A percentile compares a stretch with the other conserved stretches of the same genome.
Conservation (phyloP, 345 rosid genomes). For the Brassica nigra region DNA sequence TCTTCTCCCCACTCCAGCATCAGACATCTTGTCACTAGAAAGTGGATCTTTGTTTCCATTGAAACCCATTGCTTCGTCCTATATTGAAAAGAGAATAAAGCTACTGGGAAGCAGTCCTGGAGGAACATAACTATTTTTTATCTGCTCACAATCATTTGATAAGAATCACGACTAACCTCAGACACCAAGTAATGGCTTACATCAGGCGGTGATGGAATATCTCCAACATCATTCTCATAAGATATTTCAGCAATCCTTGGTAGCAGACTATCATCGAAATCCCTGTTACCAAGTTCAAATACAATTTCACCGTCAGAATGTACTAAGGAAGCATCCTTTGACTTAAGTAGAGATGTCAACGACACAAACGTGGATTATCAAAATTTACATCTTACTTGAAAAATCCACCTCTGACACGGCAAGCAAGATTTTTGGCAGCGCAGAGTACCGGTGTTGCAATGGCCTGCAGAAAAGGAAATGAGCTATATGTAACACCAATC, state of each 20-base stretch:
- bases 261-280: slow-evolving; percentile 87
- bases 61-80: slow-evolving; percentile 74
- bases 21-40: slow-evolving; percentile 82
- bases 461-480: slow-evolving; percentile 56
- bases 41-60: slow-evolving; percentile 75
- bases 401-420: slow-evolving; percentile 95
- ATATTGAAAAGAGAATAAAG: slow-evolving; percentile 35
- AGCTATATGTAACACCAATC: slow-evolving; percentile 35
- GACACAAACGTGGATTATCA: slow-evolving; percentile 16
- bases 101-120: slow-evolving; percentile 17
- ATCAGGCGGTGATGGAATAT: slow-evolving; percentile 87
- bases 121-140: background rate
- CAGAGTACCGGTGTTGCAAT: slow-evolving; percentile 82
- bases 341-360: slow-evolving; percentile 17
- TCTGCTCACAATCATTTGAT: slow-evolving; percentile 9
- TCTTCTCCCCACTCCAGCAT: slow-evolving; percentile 83
- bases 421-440: slow-evolving; percentile 94
- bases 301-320: slow-evolving; percentile 26
- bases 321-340: slow-evolving; percentile 20
- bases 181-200: slow-evolving; percentile 89
- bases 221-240: slow-evolving; percentile 75
- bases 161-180: slow-evolving; percentile 66
- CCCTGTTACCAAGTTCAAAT: slow-evolving; percentile 58
- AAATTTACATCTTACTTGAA: slow-evolving; percentile 65
- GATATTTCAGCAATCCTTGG: slow-evolving; percentile 74